Evolutionary conservation across 352 stramenopile genomes (phyloP).

Genomic region (Globisporangium parvum): DNA sequence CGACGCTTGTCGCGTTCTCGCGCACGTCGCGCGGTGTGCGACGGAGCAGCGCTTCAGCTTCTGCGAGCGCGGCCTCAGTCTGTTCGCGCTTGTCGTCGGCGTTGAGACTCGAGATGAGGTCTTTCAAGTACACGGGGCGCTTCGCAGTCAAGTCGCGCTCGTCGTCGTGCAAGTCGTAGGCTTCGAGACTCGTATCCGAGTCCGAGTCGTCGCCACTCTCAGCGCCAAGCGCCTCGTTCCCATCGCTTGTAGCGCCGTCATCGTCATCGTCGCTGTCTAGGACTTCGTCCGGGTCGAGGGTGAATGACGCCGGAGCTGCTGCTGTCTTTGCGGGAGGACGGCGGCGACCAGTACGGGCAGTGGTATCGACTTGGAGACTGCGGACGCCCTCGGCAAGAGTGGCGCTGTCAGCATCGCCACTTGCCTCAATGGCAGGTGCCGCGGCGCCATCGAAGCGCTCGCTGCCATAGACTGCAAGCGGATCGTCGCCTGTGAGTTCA

Average conservation of each 20-base stretch:
- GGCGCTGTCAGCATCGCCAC: neutral
- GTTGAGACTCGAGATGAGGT: conserved; percentile 45
- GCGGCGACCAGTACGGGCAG: neutral
- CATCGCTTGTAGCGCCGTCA: conserved; percentile 6
- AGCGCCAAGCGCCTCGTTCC: conserved; percentile 12
- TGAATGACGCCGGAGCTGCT: conserved; percentile 8
- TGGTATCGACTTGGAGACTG: too few relatives aligned
- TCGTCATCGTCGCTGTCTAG: conserved; percentile 38
- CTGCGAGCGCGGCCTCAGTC: conserved; percentile 39
- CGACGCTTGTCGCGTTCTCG: conserved; percentile 46
- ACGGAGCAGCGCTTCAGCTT: conserved; percentile 51
- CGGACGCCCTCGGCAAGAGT: neutral
- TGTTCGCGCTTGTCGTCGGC: conserved; percentile 57
- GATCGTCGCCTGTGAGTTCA: conserved; percentile 37
- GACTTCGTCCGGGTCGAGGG: conserved; percentile 54
- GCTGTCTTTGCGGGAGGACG: neutral
- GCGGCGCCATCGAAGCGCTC: conserved; percentile 17
- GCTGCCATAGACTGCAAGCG: conserved; percentile 28
- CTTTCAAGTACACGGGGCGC: conserved; percentile 68
- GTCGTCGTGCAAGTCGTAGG: conserved; percentile 62
- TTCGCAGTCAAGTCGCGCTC: conserved; percentile 56
- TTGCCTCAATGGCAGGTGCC: neutral
- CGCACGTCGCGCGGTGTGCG: conserved; percentile 53
- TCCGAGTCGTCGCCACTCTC: conserved; percentile 34
- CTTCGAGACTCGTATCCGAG: conserved; percentile 63